A percentile compares a stretch with the other conserved stretches of the same genome.
phyloP scores from a whole-genome alignment of 2,329 filamentous ascomycete species.

The Epichloe bromicola region DNA sequence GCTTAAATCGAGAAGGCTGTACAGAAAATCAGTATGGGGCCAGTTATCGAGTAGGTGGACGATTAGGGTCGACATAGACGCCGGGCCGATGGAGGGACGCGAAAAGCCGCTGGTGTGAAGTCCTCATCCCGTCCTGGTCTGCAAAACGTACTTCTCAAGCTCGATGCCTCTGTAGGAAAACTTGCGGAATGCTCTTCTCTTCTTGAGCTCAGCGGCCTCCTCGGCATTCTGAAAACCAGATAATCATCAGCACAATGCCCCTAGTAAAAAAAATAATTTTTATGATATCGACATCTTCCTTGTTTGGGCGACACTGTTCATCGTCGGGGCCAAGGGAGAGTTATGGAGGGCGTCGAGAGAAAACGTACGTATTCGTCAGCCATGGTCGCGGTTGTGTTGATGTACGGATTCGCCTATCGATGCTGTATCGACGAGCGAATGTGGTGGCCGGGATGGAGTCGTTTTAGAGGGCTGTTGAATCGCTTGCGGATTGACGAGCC shows the following conservation, averaged over 20 bases:
- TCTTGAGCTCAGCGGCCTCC: conserved; percentile 99
- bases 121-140: conserved; percentile 5
- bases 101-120: not conserved
- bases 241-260: conserved; percentile 15
- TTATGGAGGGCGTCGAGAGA: conserved; percentile 14
- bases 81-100: not conserved
- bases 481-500: conserved; percentile 17
- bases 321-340: conserved; percentile 16
- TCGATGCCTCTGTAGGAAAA: conserved; percentile 99
- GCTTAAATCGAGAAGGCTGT: conserved; percentile 93
- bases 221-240: conserved; percentile 63
- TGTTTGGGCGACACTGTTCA: not conserved
- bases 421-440: conserved; percentile 30
- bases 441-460: conserved; percentile 25
- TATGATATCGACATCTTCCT: not conserved
- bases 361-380: conserved; percentile 83
- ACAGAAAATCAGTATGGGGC: conserved; percentile 11
- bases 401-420: conserved; percentile 31
- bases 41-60: not conserved
- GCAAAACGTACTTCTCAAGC: conserved; percentile 80
- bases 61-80: not conserved
- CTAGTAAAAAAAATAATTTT: not conserved
- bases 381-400: conserved; percentile 48
- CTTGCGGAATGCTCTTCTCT: conserved; percentile 99
- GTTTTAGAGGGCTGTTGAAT: conserved; percentile 17